Evolutionary conservation across 2,329 filamentous ascomycete genomes (phyloP).

Genomic region (Ilyonectria destructans): DNA sequence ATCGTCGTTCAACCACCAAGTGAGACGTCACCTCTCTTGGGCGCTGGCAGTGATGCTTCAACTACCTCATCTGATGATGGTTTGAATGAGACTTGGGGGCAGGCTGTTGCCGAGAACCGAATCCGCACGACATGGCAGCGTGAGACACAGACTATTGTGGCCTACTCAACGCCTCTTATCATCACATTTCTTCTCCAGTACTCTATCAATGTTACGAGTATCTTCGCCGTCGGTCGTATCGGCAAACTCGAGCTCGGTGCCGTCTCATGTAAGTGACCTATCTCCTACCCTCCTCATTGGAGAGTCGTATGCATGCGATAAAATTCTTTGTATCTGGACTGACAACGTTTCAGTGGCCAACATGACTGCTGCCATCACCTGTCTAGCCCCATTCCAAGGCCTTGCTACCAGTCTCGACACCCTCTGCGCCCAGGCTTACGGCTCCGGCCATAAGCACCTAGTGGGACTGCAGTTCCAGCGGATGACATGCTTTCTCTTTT

Average conservation of each 20-base stretch:
- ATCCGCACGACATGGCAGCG: constrained; percentile 94
- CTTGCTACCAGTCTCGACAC: constrained; percentile 93
- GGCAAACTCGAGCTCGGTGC: constrained; percentile 73
- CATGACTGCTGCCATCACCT: constrained; percentile 87
- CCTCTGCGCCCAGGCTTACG: constrained; percentile 93
- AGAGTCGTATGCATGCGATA: not conserved
- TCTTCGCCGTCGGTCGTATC: constrained; percentile 84
- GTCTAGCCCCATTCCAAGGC: constrained; percentile 85
- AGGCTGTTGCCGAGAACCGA: constrained; percentile 84
- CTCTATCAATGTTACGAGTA: constrained; percentile 85
- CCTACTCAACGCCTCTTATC: constrained; percentile 81
- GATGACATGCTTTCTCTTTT: constrained; percentile 84
- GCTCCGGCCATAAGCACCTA: constrained; percentile 89
- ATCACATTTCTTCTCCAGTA: constrained; percentile 85
- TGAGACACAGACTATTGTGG: constrained; percentile 85
- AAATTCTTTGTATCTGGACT: constrained; percentile 20
- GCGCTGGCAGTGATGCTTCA: constrained; percentile 54
- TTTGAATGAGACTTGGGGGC: constrained; percentile 85
- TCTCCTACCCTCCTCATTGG: not conserved
- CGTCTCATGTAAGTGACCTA: constrained; percentile 58
- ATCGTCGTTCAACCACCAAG: constrained; percentile 54
- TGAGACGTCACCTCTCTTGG: constrained; percentile 62
- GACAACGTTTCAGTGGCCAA: constrained; percentile 60
- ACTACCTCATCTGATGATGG: constrained; percentile 65
- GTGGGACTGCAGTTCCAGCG: constrained; percentile 88